These are phyloP conservation scores for Quercus parvula DNA, from an alignment of 306 rosid genomes.

Conservation along the genomic window DNA sequence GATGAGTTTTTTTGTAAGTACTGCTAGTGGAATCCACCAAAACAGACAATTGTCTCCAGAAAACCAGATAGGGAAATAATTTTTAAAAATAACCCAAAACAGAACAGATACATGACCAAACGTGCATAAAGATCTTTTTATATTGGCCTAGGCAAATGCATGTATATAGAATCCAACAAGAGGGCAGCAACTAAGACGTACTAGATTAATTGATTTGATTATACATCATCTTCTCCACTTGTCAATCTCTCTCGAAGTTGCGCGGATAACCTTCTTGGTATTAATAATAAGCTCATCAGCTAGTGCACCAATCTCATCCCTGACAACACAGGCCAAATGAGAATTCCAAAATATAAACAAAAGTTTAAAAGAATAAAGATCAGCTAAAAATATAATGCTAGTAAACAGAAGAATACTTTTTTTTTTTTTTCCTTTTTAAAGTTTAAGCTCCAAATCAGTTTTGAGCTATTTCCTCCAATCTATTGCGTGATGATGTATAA, in stretches of 20 bases:
- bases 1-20: background rate
- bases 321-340: slow-evolving; percentile 21
- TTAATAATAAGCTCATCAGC: slow-evolving; percentile 65
- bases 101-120: background rate
- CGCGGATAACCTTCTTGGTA: slow-evolving; percentile 62
- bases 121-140: background rate
- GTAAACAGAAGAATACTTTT: too few relatives aligned
- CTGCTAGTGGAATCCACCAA: background rate
- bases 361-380: background rate
- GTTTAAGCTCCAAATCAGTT: too few relatives aligned
- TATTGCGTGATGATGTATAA: too few relatives aligned
- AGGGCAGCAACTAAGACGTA: background rate
- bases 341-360: background rate
- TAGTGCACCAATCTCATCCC: slow-evolving; percentile 69
- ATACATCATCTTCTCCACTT: slow-evolving; percentile 68
- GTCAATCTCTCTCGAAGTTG: slow-evolving; percentile 67
- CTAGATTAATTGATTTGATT: slow-evolving; percentile 7
- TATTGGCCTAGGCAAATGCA: background rate
- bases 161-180: background rate
- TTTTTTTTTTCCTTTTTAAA: too few relatives aligned
- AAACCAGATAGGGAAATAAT: background rate
- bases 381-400: background rate
- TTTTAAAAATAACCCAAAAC: background rate
- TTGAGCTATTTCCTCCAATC: too few relatives aligned
- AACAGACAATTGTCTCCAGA: background rate